Percentiles rank a stretch among this genome's conserved stretches.
Evolutionary conservation across 163 green algal genomes (phyloP).

Genomic region (Scenedesmus sp.): DNA sequence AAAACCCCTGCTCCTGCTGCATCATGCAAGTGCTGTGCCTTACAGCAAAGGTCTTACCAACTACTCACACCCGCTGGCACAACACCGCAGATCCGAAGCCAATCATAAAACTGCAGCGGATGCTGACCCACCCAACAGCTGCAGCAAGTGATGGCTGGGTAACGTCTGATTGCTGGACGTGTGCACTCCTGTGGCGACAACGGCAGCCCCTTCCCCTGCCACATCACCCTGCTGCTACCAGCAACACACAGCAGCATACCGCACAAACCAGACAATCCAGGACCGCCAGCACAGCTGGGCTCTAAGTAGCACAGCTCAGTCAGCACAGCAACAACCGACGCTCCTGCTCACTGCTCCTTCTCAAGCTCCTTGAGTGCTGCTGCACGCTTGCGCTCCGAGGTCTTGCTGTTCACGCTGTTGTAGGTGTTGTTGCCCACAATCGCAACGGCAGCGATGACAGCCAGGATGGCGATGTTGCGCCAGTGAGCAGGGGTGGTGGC

Average conservation of each 20-base stretch:
- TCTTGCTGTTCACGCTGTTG: slow-evolving; percentile 26
- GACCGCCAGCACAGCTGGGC: not conserved
- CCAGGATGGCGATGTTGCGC: slow-evolving; percentile 67
- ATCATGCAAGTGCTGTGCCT: not conserved
- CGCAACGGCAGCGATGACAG: slow-evolving; percentile 34
- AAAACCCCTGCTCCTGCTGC: not conserved
- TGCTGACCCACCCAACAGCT: not conserved
- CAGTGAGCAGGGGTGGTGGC: slow-evolving; percentile 57
- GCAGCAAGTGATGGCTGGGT: not conserved
- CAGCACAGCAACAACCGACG: not conserved
- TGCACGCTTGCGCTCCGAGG: slow-evolving; percentile 36
- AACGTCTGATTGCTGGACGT: not conserved
- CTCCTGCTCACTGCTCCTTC: slow-evolving; percentile 48
- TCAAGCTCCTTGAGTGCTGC: slow-evolving; percentile 55
- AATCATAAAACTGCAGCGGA: not conserved
- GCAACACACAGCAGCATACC: not conserved
- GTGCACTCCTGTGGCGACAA: not conserved
- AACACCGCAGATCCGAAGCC: not conserved
- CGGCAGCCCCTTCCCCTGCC: not conserved
- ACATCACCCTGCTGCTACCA: not conserved
- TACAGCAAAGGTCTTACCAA: not conserved
- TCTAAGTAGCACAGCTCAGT: too few species aligned
- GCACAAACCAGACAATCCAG: not conserved
- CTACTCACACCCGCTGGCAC: not conserved
- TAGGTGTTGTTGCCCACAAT: slow-evolving; percentile 60